Base-by-base conservation (phyloP, 495 filamentous ascomycete genomes). In the Penicillium ochrochloron region DNA sequence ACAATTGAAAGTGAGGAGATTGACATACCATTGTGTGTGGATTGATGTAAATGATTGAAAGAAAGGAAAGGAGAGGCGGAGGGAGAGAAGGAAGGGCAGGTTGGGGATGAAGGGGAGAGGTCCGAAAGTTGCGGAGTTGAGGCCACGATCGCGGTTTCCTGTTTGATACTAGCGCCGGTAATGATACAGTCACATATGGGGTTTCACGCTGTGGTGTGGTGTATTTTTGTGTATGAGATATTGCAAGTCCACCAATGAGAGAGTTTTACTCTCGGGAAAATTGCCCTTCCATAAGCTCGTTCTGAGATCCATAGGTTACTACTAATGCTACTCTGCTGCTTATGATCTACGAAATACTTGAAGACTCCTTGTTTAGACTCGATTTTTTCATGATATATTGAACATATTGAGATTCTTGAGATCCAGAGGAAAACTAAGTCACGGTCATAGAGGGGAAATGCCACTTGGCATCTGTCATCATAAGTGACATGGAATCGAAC, bases 61-160 rank as follows among this genome's bases (percentile, higher is more conserved):
- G 57, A 55, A 35, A 19, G 29, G 53, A 35, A 52, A 39, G 44
- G 64, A 63, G 35, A 41, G 62, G 66, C 60, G 62, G 61, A 68
- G 53, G 62, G 29, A 66, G 52, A 63, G 59, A 61, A 61, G 33
- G 53, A 64, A 59, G 65, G 57, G 66, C 52, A 62, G 64, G 58
- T 65, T 58, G 57, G 50, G 61, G 61, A 53, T 58, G 42, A 59
- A 67, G 67, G 69, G 64, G 56, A 62, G 71, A 75, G 63, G 70
- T 74, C 39, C 56, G 19, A 44, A 58, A 58, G 66, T 70, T 72
- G 73, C 73, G 68, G 70, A 70, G 76, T 76, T 78, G 78, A 80
- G 78, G 78, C 76, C 78, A 80, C 78, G 78, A 77, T 80, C 76
- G 70, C 78, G 74, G 63, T 78, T 78, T 76, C 70, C 65, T 69